Evolutionary conservation across 1,139 yeast species (phyloP).

Genomic region (Saccharomyces hybrid): DNA sequence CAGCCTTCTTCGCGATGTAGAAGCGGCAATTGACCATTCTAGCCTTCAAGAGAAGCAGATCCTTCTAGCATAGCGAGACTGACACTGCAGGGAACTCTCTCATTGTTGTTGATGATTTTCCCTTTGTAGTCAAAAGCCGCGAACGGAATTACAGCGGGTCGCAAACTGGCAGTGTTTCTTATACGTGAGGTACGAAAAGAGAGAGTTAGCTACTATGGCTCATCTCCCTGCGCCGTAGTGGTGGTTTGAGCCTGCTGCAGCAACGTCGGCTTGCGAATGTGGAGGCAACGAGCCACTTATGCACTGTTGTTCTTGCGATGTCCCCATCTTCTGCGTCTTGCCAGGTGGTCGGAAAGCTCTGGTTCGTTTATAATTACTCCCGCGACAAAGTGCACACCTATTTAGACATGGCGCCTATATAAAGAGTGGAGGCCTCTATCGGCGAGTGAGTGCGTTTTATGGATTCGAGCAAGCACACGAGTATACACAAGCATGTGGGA

Average conservation of each 20-base stretch:
- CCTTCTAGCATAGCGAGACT: too few relatives aligned
- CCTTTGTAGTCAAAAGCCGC: not conserved
- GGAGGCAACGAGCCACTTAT: not conserved
- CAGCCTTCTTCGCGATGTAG: too few relatives aligned
- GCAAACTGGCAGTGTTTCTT: not conserved
- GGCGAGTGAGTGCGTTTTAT: not conserved
- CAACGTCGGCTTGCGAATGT: too few relatives aligned
- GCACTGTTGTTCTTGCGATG: not conserved
- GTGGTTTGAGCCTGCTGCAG: not conserved
- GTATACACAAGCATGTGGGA: not conserved
- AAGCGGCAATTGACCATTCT: too few relatives aligned
- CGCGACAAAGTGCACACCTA: not conserved
- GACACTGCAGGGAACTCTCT: not conserved
- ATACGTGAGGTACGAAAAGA: not conserved
- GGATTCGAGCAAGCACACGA: not conserved
- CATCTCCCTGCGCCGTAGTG: not conserved
- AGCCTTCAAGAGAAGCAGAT: too few relatives aligned
- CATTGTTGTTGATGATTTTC: not conserved
- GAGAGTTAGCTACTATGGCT: not conserved
- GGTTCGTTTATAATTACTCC: not conserved
- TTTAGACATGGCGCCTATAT: not conserved
- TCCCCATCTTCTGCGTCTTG: too few relatives aligned
- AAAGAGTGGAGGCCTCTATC: not conserved
- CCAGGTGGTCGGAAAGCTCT: not conserved
- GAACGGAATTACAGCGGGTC: not conserved